These are phyloP conservation scores for Melampsora americana DNA, from an alignment of 1,284 basidiomycete species.

Conservation along the genomic window DNA sequence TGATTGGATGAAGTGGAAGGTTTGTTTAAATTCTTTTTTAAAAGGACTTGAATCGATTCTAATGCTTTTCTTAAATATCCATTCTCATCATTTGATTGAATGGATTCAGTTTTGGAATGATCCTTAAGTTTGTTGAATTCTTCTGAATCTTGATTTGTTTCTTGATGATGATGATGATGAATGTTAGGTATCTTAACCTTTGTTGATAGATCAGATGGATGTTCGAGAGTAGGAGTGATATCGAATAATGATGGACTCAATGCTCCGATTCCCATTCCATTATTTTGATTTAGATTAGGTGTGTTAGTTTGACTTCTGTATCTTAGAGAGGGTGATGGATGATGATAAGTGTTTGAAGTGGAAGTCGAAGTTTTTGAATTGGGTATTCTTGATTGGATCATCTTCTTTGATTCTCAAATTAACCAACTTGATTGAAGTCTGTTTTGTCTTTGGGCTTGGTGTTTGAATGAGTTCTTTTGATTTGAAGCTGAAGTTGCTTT, in stretches of 20 bases:
- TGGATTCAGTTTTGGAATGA: background rate
- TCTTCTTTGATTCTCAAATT: no score
- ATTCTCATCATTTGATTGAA: background rate
- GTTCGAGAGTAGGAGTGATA: background rate
- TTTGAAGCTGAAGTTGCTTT: no score
- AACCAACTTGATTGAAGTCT: no score
- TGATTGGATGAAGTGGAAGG: background rate
- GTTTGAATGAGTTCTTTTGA: no score
- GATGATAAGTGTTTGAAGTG: background rate
- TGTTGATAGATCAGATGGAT: no score
- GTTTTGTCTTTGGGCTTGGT: no score
- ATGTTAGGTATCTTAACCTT: no score
- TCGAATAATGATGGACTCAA: background rate
- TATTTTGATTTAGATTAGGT: background rate
- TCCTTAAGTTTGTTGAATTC: background rate
- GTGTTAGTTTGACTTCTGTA: background rate
- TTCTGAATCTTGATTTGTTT: background rate
- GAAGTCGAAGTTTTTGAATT: no score
- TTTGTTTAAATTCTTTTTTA: background rate
- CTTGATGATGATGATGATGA: background rate
- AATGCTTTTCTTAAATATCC: slow-evolving; percentile 3
- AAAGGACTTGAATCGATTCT: background rate
- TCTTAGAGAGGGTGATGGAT: background rate
- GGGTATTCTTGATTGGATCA: no score
- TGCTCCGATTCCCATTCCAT: background rate